Base-by-base conservation (phyloP, 2,329 filamentous ascomycete species). In the Acarospora socialis region DNA sequence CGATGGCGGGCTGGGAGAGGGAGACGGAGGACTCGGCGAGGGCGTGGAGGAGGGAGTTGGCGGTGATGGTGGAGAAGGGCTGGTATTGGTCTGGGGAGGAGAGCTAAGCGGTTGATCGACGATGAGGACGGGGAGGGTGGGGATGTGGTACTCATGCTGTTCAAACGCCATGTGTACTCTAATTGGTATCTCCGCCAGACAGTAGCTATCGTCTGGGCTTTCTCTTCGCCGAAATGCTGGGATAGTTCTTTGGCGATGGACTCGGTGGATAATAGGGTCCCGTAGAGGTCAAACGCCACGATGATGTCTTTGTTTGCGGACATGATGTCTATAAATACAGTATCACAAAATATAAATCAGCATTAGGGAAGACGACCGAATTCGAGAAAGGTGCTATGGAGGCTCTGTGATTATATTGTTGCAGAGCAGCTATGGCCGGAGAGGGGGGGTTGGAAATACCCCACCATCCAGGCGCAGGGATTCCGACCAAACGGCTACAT, bases 91-190 rank as follows among this genome's bases (percentile, higher is more conserved):
- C 76, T 81, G 43, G 5, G 23, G 14, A 15, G 19, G 20, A 15
- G 32, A 22, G 27, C 28, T n/a, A n/a, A n/a, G n/a, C n/a, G 16
- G 33, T n/a, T 31, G 23, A 32, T 30, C 23, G 31, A 13, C 28
- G 12, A 30, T 12, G 32, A 33, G 20, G 32, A 34, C 33, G 16
- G 28, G 29, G 19, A 19, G 18, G 24, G 4, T 7, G 21, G 28
- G 31, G 24, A 20, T 9, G 26, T 52, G 58, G 39, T 57, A 78
- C 79, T 66, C 78, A 84, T 84, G 60, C 71, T 76, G 46, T 75
- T 83, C 41, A 77, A 55, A 31, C 79, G 62, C 76, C 76, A 84
- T 22, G 78, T 81, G 45, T 83, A 86, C 52, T 83, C 79, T 6
- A 84, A 59, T 51, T 84, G 79, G 46, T 77, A 77, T 18, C 66